Evolutionary conservation across 441 rosid genomes (phyloP).

Genomic region (Mallotus repandus): DNA sequence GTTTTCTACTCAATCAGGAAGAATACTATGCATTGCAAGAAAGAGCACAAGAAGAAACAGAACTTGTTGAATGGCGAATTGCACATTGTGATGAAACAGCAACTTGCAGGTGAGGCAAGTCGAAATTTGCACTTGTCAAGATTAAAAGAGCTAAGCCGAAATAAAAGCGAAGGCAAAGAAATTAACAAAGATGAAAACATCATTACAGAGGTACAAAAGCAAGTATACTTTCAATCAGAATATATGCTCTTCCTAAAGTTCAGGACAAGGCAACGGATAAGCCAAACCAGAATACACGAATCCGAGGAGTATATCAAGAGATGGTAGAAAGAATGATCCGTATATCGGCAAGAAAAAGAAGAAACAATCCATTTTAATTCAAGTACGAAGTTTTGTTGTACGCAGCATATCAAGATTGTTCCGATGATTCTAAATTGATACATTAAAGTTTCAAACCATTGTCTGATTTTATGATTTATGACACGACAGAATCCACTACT

Average conservation of each 20-base stretch:
- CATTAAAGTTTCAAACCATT: not conserved
- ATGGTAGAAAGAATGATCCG: not conserved
- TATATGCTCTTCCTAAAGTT: conserved; percentile 30
- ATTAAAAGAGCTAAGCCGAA: not conserved
- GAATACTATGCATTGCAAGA: no score
- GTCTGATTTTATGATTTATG: not conserved
- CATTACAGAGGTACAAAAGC: conserved; percentile 1
- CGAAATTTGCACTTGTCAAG: no score
- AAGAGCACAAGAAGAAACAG: no score
- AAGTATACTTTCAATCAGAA: not conserved
- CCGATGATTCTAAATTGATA: conserved; percentile 18
- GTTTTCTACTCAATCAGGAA: no score
- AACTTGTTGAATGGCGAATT: no score
- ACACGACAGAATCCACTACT: not conserved
- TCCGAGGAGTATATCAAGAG: conserved; percentile 18
- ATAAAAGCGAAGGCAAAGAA: conserved; percentile 7
- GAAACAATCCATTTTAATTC: conserved; percentile 22
- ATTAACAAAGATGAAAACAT: not conserved
- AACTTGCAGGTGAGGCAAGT: no score
- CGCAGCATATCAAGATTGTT: conserved; percentile 25
- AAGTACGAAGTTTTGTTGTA: conserved; percentile 20
- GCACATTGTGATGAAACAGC: no score
- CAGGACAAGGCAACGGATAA: conserved; percentile 17
- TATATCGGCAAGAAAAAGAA: conserved; percentile 24
- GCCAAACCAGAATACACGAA: not conserved